These are phyloP conservation scores for Tuber melanosporum DNA, from an alignment of 495 filamentous ascomycete genomes.

Conservation along the genomic window DNA sequence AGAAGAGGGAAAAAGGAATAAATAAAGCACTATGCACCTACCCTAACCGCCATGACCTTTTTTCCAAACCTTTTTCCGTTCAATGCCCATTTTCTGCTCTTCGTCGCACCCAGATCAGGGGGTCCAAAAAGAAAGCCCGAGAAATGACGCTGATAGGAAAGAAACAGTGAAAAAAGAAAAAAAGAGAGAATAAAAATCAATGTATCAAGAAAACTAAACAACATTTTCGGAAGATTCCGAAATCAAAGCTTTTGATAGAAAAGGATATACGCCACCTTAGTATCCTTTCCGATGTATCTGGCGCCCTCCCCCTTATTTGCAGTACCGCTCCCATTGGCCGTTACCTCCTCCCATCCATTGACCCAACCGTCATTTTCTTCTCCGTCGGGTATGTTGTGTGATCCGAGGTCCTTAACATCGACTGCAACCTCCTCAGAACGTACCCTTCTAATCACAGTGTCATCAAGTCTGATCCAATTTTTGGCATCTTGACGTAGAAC, in stretches of 20 bases:
- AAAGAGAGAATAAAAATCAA: slow-evolving; percentile 9
- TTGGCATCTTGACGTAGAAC: slow-evolving; percentile 85
- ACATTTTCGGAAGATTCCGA: slow-evolving; percentile 14
- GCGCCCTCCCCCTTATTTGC: slow-evolving; percentile 60
- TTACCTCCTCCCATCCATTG: slow-evolving; percentile 76
- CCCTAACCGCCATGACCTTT: slow-evolving; percentile 3
- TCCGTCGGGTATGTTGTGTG: slow-evolving; percentile 50
- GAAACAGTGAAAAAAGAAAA: slow-evolving; percentile 7
- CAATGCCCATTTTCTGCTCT: background rate
- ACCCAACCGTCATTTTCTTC: slow-evolving; percentile 61
- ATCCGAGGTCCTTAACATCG: slow-evolving; percentile 58
- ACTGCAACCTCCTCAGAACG: slow-evolving; percentile 86
- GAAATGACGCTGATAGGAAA: background rate
- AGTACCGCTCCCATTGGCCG: slow-evolving; percentile 47
- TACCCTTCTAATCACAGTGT: slow-evolving; percentile 81
- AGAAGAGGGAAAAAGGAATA: background rate
- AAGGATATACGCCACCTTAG: slow-evolving; percentile 92
- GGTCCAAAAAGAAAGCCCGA: slow-evolving; percentile 1
- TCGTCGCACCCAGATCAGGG: background rate
- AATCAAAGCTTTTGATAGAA: slow-evolving; percentile 76
- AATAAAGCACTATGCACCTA: slow-evolving; percentile 6
- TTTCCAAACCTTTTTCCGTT: background rate
- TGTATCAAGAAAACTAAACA: background rate
- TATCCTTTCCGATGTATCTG: slow-evolving; percentile 73
- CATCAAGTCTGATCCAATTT: slow-evolving; percentile 94